These are phyloP conservation scores for Stagonosporopsis vannaccii DNA, from an alignment of 2,329 filamentous ascomycete genomes.

Conservation along the genomic window DNA sequence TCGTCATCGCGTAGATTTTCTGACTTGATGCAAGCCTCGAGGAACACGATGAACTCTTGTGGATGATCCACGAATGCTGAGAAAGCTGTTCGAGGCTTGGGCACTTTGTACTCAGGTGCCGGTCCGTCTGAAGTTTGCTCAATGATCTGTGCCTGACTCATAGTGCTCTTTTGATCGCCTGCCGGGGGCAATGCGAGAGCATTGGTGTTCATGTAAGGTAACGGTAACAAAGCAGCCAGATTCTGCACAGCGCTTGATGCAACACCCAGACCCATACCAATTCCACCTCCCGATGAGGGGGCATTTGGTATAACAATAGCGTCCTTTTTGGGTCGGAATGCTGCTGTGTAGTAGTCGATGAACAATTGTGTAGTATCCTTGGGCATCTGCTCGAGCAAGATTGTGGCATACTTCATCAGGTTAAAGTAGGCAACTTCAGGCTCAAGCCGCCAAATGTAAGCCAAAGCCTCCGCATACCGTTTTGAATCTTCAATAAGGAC, in stretches of 20 bases:
- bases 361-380: slow-evolving; percentile 84
- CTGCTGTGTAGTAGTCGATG: slow-evolving; percentile 91
- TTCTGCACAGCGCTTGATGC: slow-evolving; percentile 85
- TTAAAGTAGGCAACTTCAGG: slow-evolving; percentile 82
- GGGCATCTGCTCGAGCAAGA: slow-evolving; percentile 86
- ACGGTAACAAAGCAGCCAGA: slow-evolving; percentile 79
- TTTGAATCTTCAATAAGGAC: slow-evolving; percentile 96
- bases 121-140: slow-evolving; percentile 61
- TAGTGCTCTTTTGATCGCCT: slow-evolving; percentile 60
- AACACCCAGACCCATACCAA: slow-evolving; percentile 50
- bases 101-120: slow-evolving; percentile 72
- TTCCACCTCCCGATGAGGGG: slow-evolving; percentile 52
- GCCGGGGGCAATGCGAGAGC: slow-evolving; percentile 63
- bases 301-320: slow-evolving; percentile 59
- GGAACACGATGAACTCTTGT: slow-evolving; percentile 87
- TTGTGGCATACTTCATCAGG: slow-evolving; percentile 93
- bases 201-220: slow-evolving; percentile 82
- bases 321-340: slow-evolving; percentile 77
- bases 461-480: slow-evolving; percentile 83
- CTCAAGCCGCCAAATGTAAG: slow-evolving; percentile 89
- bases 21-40: slow-evolving; percentile 85
- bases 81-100: slow-evolving; percentile 87
- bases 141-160: slow-evolving; percentile 62
- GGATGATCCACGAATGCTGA: slow-evolving; percentile 96
- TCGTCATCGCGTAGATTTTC: slow-evolving; percentile 75